These are phyloP conservation scores for Haematococcus sp. DNA, from an alignment of 139 green algal species.

Conservation along the genomic window DNA sequence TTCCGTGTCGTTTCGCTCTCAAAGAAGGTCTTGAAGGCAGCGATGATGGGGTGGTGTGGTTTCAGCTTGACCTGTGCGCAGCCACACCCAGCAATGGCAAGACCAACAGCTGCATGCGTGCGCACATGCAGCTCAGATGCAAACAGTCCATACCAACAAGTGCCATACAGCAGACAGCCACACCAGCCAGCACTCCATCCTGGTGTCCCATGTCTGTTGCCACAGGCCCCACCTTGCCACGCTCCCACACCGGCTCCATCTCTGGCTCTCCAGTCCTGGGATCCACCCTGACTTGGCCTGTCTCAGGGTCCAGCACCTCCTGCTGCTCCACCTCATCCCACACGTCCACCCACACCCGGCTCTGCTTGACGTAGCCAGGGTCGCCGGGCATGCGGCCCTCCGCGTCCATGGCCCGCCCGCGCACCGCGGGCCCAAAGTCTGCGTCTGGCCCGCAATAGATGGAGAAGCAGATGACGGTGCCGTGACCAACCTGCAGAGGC, in stretches of 20 bases:
- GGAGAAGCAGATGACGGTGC: conserved; percentile 86
- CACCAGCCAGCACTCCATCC: neutral
- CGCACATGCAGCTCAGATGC: neutral
- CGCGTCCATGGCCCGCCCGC: neutral
- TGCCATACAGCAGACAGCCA: neutral
- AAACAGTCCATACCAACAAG: neutral
- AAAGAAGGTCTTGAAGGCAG: conserved; percentile 83
- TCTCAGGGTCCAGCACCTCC: no score
- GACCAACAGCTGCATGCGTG: neutral
- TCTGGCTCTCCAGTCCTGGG: conserved; percentile 11
- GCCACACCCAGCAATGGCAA: neutral
- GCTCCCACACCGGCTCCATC: neutral
- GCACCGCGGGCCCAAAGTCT: conserved; percentile 53
- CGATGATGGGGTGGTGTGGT: conserved; percentile 51
- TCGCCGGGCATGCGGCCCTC: neutral
- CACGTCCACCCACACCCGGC: conserved; percentile 81
- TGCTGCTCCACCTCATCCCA: conserved; percentile 38
- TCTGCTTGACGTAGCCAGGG: conserved; percentile 3
- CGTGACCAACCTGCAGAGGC: conserved; percentile 73
- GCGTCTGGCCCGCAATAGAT: conserved; percentile 77
- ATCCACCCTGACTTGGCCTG: no score
- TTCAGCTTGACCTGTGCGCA: conserved; percentile 28
- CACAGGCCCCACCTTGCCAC: neutral
- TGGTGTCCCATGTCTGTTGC: neutral
- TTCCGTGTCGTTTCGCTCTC: conserved; percentile 33